Percentiles rank a stretch among this genome's conserved stretches.
Conservation (phyloP, 1,139 yeast species). For the Candida pseudocylindracea region DNA sequence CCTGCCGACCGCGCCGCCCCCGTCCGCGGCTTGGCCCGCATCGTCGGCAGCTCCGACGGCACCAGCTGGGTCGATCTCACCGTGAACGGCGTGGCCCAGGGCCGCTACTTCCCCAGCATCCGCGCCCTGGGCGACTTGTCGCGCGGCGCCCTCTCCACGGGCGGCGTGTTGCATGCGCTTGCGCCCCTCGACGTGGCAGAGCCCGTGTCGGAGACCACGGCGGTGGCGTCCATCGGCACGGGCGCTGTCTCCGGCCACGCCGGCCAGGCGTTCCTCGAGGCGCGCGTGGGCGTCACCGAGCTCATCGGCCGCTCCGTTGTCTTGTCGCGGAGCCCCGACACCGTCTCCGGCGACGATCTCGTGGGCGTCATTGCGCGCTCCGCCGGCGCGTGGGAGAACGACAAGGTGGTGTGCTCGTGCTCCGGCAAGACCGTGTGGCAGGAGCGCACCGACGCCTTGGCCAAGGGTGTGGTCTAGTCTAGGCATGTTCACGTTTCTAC, state of each 20-base stretch:
- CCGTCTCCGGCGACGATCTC: slow-evolving; percentile 20
- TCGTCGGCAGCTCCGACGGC: slow-evolving; percentile 39
- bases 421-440: slow-evolving; percentile 95
- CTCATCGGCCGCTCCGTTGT: slow-evolving; percentile 69
- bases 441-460: slow-evolving; percentile 56
- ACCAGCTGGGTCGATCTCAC: slow-evolving; percentile 55
- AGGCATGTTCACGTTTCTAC: too few species aligned
- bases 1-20: slow-evolving; percentile 25
- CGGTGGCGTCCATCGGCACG: slow-evolving; percentile 15
- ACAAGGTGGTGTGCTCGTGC: slow-evolving; percentile 82
- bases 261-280: slow-evolving; percentile 47
- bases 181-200: slow-evolving; percentile 22
- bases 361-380: slow-evolving; percentile 88
- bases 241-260: slow-evolving; percentile 8
- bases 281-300: slow-evolving; percentile 31
- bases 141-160: slow-evolving; percentile 51
- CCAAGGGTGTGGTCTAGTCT: not conserved
- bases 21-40: slow-evolving; percentile 72
- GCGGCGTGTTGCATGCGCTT: slow-evolving; percentile 22
- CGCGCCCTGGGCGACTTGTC: slow-evolving; percentile 59
- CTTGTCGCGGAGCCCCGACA: slow-evolving; percentile 21
- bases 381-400: slow-evolving; percentile 95
- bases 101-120: slow-evolving; percentile 47
- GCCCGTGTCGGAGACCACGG: slow-evolving; percentile 12
- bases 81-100: slow-evolving; percentile 42